Conservation (phyloP, 495 filamentous ascomycete genomes). For the Podospora didyma region DNA sequence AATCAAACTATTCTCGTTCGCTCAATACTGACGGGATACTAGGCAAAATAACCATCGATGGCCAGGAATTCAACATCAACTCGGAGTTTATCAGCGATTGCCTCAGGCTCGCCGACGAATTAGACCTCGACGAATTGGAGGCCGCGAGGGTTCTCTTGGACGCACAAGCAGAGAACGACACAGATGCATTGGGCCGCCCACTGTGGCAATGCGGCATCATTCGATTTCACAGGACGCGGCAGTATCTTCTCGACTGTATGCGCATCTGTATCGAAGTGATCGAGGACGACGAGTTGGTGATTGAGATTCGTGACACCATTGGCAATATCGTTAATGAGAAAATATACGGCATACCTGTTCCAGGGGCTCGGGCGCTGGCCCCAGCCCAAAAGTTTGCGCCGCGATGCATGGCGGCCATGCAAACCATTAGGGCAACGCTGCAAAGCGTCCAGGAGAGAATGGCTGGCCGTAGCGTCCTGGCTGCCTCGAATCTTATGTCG, state of each 20-base stretch:
- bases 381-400: conserved; percentile 47
- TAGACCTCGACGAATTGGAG: conserved; percentile 85
- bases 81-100: conserved; percentile 77
- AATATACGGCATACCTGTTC: conserved; percentile 31
- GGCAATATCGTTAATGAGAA: conserved; percentile 33
- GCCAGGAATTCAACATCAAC: conserved; percentile 76
- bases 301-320: conserved; percentile 35
- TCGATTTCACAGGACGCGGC: conserved; percentile 76
- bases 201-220: conserved; percentile 71
- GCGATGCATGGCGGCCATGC: conserved; percentile 70
- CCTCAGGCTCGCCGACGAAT: conserved; percentile 74
- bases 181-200: conserved; percentile 61
- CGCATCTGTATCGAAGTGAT: conserved; percentile 67
- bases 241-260: conserved; percentile 75
- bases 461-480: conserved; percentile 65
- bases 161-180: conserved; percentile 61
- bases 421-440: conserved; percentile 67
- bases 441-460: conserved; percentile 65
- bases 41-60: conserved; percentile 70
- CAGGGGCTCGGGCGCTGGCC: conserved; percentile 13
- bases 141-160: conserved; percentile 69
- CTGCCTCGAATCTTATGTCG: conserved; percentile 48
- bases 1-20: not conserved
- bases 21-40: conserved; percentile 31
- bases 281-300: conserved; percentile 46